Evolutionary conservation across 805 yeast species (phyloP), one percentile per base, ranked within the genome.

Genomic region (Wickerhamomyces ciferrii): DNA sequence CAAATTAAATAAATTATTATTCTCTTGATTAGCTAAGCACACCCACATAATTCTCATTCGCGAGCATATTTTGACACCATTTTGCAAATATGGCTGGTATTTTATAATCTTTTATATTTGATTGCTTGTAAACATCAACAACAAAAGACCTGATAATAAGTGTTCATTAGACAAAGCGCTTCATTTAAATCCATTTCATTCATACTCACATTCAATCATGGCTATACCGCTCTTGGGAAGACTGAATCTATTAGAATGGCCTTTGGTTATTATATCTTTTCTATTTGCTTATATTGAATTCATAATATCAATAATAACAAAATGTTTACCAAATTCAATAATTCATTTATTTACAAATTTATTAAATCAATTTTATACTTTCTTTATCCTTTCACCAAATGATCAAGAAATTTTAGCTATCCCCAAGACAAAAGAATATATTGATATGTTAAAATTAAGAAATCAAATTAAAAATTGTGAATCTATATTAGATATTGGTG

Each of bases 401-500:
- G 37, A 34, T 18, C 37, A 34, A 34, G 37, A 34, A 18, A 34
- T 11, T 34, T 18, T 18, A 18, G 37, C 37, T 2, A 34, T 39
- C 17, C 47, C 46, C 14, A 42, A 50, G n/a, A 41, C 45, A 14
- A 43, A 39, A n/a, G 49, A 52, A 17, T 58, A 53, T 43, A 44
- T 48, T 11, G 44, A 56, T 8, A 39, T 53, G 19, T 10, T 34
- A 18, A 34, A 44, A 5, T 51, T 61, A 18, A 56, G 68, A n/a
- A 66, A 68, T 43, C 48, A 46, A 9, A 51, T 83, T 29, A 61
- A 78, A 45, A 66, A 69, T 39, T 78, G 86, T 17, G 62, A 67
- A 4, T 69, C 72, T 41, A 80, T 91, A 49, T 78, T 76, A 43
- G 83, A 83, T 41, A 79, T 91, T 70, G 84, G 90, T 48, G 65